Conservation (phyloP, 805 yeast species). For the Lipomyces spencermartinsiae region DNA sequence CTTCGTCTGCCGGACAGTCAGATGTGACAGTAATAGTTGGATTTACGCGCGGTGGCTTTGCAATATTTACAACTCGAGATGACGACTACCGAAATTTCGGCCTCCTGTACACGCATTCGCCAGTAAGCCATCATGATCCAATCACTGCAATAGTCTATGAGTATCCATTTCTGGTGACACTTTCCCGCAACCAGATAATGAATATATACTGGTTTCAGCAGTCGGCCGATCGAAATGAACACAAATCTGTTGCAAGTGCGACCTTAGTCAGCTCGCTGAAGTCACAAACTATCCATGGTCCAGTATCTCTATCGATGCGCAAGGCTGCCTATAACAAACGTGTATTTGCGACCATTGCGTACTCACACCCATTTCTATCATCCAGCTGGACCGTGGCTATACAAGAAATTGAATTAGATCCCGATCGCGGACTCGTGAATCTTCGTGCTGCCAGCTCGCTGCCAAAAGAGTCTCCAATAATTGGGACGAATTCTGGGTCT, state of each 20-base stretch:
- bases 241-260: neutral
- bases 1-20: neutral
- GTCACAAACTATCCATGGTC: slow-evolving; percentile 22
- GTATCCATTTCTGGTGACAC: slow-evolving; percentile 27
- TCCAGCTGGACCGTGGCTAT: slow-evolving; percentile 26
- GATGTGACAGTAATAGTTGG: slow-evolving; percentile 21
- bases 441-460: slow-evolving; percentile 29
- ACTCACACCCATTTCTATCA: slow-evolving; percentile 18
- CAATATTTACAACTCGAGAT: slow-evolving; percentile 10
- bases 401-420: slow-evolving; percentile 33
- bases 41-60: slow-evolving; percentile 27
- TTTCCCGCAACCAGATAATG: slow-evolving; percentile 9
- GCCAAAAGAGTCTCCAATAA: slow-evolving; percentile 7
- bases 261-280: slow-evolving; percentile 14
- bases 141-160: slow-evolving; percentile 18
- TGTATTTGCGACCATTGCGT: slow-evolving; percentile 27
- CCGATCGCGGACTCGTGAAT: slow-evolving; percentile 11
- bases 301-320: slow-evolving; percentile 25
- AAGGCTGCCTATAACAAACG: neutral
- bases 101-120: slow-evolving; percentile 15
- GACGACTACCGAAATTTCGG: neutral
- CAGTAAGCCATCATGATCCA: slow-evolving; percentile 4
- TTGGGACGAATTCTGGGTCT: neutral
- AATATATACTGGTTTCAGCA: slow-evolving; percentile 17
- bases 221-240: neutral